Base-by-base conservation (phyloP, 208 protist genomes). In the Acanthamoeba castellanii region DNA sequence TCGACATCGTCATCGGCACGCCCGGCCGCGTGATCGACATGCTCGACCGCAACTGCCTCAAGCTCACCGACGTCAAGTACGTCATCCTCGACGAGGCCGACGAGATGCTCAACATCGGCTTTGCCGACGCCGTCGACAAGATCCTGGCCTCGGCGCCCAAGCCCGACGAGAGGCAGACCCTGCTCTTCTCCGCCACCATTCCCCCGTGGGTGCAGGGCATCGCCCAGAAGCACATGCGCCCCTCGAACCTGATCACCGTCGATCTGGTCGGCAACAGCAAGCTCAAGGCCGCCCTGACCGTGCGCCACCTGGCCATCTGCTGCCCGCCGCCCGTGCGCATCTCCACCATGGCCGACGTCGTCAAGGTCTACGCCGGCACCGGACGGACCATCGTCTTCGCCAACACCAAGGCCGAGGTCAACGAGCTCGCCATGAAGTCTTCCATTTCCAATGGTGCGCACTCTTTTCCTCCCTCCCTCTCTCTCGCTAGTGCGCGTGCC, bases 141-240 rank as follows among this genome's bases (percentile, higher is more conserved):
- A 82, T 93, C 22, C 45, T 94, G 18, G 42, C 47, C 37, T 30
- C 22, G 6, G 92, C 76, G n/a, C 78, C 76, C 5, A 27, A 25
- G 34, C 92, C 92, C 55, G 92, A 94, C 6, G 5, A 98, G 85
- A 92, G 98, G 32, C 98, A 99, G 96, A 99, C 98, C 13, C 42
- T 99, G 0, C 96, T 99, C 16, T 99, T 99, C 96, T 98, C 95
- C 25, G 98, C 98, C 6, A 99, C 98, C 3, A 99, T 99, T 97
- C 98, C 98, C 91, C 98, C 99, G 8, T 93, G 88, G 88, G 84
- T 93, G 7, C 37, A 74, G 8, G 66, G 68, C 32, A 93, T 93
- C 34, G 59, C 88, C 66, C 20, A 55, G 32, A 93, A 93, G 68
- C 88, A 93, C 88, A 93, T 93, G 88, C 59, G 88, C 27, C 25